A percentile compares a stretch with the other conserved stretches of the same genome.
phyloP scores from a whole-genome alignment of 2,329 filamentous ascomycete genomes.

The Verticillium albo-atrum region DNA sequence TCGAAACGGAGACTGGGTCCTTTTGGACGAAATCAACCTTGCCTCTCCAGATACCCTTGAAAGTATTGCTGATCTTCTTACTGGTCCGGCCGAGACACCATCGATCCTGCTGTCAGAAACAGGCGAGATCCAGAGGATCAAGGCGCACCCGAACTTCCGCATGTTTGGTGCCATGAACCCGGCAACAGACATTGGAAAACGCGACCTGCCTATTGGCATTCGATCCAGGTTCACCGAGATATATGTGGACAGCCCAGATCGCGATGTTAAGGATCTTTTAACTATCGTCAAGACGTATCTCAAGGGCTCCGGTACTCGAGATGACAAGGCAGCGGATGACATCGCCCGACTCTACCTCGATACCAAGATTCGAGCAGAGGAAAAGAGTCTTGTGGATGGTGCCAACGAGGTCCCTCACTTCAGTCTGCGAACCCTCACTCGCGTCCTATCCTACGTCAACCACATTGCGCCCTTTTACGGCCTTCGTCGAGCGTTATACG shows the following conservation, averaged over 20 bases:
- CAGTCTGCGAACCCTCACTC: constrained; percentile 88
- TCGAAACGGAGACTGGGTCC: constrained; percentile 92
- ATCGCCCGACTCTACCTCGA: constrained; percentile 85
- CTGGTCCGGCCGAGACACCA: constrained; percentile 65
- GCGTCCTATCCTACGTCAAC: constrained; percentile 82
- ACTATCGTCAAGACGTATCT: constrained; percentile 88
- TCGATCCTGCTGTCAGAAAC: constrained; percentile 90
- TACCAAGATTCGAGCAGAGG: constrained; percentile 74
- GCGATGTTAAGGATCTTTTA: constrained; percentile 78
- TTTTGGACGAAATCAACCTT: constrained; percentile 95
- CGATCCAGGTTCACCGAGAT: constrained; percentile 93
- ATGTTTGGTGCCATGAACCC: constrained; percentile 99
- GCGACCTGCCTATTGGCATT: constrained; percentile 83
- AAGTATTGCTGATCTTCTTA: constrained; percentile 83
- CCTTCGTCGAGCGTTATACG: constrained; percentile 78
- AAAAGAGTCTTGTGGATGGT: constrained; percentile 86
- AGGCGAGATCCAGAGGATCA: constrained; percentile 84
- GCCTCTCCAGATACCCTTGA: constrained; percentile 93
- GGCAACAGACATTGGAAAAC: constrained; percentile 93
- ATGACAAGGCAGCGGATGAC: constrained; percentile 71
- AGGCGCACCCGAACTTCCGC: constrained; percentile 87
- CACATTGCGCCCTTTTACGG: constrained; percentile 82
- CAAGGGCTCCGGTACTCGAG: constrained; percentile 63
- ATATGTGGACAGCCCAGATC: constrained; percentile 88
- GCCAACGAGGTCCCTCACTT: constrained; percentile 96